Evolutionary conservation across 2,329 filamentous ascomycete genomes (phyloP).

Genomic region (Phaeosphaeria sp.): DNA sequence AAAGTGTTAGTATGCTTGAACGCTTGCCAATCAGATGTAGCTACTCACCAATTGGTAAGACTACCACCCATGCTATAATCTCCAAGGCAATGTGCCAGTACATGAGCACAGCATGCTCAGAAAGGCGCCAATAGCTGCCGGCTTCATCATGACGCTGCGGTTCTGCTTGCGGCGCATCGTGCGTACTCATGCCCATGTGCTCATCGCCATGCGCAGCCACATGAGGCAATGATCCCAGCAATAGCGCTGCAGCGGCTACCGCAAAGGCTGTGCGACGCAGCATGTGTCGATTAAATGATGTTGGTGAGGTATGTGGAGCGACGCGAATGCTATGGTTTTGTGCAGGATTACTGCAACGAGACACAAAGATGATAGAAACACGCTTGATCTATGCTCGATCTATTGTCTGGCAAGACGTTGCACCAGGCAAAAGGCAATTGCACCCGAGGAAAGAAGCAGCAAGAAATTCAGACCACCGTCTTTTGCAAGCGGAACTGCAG

Average conservation of each 20-base stretch:
- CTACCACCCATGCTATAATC: slow-evolving; percentile 73
- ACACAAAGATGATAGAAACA: not conserved
- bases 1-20: slow-evolving; percentile 28
- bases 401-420: slow-evolving; percentile 6
- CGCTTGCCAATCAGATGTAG: slow-evolving; percentile 11
- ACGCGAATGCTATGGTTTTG: not conserved
- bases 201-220: slow-evolving; percentile 52
- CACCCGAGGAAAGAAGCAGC: slow-evolving; percentile 10
- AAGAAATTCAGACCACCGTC: slow-evolving; percentile 10
- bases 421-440: slow-evolving; percentile 1
- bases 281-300: slow-evolving; percentile 29
- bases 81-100: slow-evolving; percentile 75
- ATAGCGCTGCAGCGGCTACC: slow-evolving; percentile 45
- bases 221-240: slow-evolving; percentile 49
- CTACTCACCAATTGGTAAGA: slow-evolving; percentile 72
- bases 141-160: slow-evolving; percentile 27
- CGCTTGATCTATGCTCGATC: slow-evolving; percentile 5
- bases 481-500: not conserved
- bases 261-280: slow-evolving; percentile 23
- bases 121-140: slow-evolving; percentile 66
- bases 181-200: slow-evolving; percentile 35
- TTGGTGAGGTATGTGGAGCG: slow-evolving; percentile 1
- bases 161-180: slow-evolving; percentile 23
- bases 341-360: not conserved
- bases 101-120: slow-evolving; percentile 63